These are phyloP conservation scores for Capsella rubella DNA, from an alignment of 441 rosid species.

Conservation along the genomic window DNA sequence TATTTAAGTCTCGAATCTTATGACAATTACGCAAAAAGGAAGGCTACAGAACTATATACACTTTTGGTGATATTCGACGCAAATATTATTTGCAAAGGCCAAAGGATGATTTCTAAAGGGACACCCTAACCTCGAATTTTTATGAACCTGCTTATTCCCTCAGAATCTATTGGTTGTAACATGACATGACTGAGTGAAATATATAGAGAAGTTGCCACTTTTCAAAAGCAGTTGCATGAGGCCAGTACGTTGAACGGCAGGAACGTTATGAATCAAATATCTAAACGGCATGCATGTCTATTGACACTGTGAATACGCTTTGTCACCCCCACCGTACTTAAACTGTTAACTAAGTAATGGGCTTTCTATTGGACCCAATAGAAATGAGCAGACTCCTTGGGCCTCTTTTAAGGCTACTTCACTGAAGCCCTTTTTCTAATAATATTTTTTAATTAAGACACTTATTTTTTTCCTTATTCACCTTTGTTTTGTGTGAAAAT, in stretches of 20 bases:
- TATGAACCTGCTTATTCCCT: too few species aligned
- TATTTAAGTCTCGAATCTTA: not conserved
- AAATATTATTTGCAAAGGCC: too few species aligned
- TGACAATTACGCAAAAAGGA: not conserved
- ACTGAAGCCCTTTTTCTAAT: too few species aligned
- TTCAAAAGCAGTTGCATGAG: not conserved
- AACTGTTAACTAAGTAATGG: not conserved
- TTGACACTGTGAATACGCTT: too few species aligned
- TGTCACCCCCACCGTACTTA: too few species aligned
- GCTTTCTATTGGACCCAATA: not conserved
- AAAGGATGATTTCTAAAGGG: too few species aligned
- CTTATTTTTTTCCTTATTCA: not conserved
- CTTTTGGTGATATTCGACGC: too few species aligned
- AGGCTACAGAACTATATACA: not conserved
- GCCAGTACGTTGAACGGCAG: slow-evolving; percentile 12
- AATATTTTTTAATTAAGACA: not conserved
- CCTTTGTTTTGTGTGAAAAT: not conserved
- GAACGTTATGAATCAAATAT: slow-evolving; percentile 8
- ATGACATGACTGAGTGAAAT: too few species aligned
- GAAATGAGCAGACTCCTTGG: not conserved
- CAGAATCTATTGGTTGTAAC: too few species aligned
- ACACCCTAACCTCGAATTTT: too few species aligned
- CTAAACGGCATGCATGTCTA: slow-evolving; percentile 26
- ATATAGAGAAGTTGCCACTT: too few species aligned
- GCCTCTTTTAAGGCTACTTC: not conserved